Conservation (phyloP, 2,329 filamentous ascomycete genomes). For the Tolypocladium cylindrosporum region DNA sequence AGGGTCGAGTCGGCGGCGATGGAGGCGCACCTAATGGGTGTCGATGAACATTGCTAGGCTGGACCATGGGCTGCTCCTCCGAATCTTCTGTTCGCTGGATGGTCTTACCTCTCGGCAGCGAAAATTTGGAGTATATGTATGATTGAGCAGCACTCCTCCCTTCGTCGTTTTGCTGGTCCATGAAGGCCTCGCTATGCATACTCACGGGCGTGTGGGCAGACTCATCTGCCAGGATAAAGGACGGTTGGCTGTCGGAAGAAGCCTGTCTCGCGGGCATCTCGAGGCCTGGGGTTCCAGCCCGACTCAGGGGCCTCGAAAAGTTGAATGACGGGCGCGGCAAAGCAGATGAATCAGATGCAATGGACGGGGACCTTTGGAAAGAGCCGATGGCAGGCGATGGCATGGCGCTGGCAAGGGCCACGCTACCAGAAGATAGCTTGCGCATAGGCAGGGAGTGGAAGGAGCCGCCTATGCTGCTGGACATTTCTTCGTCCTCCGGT, state of each 20-base stretch:
- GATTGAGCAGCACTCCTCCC: slow-evolving; percentile 49
- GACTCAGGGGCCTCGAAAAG: slow-evolving; percentile 84
- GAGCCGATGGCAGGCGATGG: slow-evolving; percentile 51
- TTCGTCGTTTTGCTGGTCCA: slow-evolving; percentile 39
- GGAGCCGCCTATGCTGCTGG: slow-evolving; percentile 40
- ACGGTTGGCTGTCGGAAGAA: slow-evolving; percentile 58
- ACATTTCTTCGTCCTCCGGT: slow-evolving; percentile 61
- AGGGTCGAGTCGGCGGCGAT: slow-evolving; percentile 50
- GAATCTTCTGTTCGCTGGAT: slow-evolving; percentile 59
- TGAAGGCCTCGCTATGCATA: slow-evolving; percentile 60
- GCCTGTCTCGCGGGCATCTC: slow-evolving; percentile 52
- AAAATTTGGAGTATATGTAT: slow-evolving; percentile 80
- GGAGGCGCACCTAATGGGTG: slow-evolving; percentile 40
- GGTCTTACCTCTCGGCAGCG: slow-evolving; percentile 71
- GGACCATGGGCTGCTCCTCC: slow-evolving; percentile 44
- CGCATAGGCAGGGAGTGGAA: slow-evolving; percentile 58
- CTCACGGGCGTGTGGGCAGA: slow-evolving; percentile 60
- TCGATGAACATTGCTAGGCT: slow-evolving; percentile 32
- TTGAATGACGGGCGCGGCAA: slow-evolving; percentile 74
- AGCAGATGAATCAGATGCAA: slow-evolving; percentile 70
- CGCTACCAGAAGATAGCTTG: slow-evolving; percentile 66
- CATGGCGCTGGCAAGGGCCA: slow-evolving; percentile 30
- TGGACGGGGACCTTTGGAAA: slow-evolving; percentile 70
- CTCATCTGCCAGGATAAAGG: slow-evolving; percentile 54
- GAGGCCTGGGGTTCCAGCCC: slow-evolving; percentile 49